phyloP scores from a whole-genome alignment of 2,329 filamentous ascomycete species.

The Metarhizium robertsii region DNA sequence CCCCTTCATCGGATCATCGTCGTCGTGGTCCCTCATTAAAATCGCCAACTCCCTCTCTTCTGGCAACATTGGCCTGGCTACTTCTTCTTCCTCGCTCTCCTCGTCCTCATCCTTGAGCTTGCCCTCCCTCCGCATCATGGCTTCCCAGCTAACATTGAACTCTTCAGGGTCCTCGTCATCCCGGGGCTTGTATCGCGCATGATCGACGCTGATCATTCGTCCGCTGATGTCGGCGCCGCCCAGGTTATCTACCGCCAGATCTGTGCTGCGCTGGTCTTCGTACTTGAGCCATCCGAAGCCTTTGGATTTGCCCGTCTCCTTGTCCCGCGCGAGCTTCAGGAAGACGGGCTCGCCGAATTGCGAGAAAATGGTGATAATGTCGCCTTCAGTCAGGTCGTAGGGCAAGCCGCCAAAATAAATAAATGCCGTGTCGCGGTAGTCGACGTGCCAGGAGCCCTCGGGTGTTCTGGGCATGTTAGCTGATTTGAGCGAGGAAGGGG shows the following conservation, averaged over 20 bases:
- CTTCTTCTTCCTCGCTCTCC: slow-evolving; percentile 37
- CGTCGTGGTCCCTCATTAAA: slow-evolving; percentile 72
- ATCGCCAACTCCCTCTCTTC: slow-evolving; percentile 75
- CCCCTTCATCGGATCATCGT: slow-evolving; percentile 95
- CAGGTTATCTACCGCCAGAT: slow-evolving; percentile 92
- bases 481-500: not conserved
- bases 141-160: slow-evolving; percentile 48
- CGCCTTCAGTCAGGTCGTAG: slow-evolving; percentile 88
- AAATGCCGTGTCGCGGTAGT: slow-evolving; percentile 96
- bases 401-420: slow-evolving; percentile 92
- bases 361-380: slow-evolving; percentile 92
- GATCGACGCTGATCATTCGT: slow-evolving; percentile 76
- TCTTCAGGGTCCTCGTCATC: slow-evolving; percentile 65
- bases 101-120: slow-evolving; percentile 33
- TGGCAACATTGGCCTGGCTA: slow-evolving; percentile 55
- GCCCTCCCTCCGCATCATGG: slow-evolving; percentile 45
- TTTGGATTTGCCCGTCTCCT: slow-evolving; percentile 89
- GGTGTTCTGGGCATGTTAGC: slow-evolving; percentile 49
- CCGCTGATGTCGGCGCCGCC: slow-evolving; percentile 78
- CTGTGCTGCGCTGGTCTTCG: slow-evolving; percentile 92
- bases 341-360: slow-evolving; percentile 94
- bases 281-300: slow-evolving; percentile 98
- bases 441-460: slow-evolving; percentile 89
- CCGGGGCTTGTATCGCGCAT: slow-evolving; percentile 80
- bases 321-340: slow-evolving; percentile 85